Evolutionary conservation across 1,139 yeast species (phyloP), one percentile per base, ranked within the genome.

Genomic region (Lipomyces yarrowii): DNA sequence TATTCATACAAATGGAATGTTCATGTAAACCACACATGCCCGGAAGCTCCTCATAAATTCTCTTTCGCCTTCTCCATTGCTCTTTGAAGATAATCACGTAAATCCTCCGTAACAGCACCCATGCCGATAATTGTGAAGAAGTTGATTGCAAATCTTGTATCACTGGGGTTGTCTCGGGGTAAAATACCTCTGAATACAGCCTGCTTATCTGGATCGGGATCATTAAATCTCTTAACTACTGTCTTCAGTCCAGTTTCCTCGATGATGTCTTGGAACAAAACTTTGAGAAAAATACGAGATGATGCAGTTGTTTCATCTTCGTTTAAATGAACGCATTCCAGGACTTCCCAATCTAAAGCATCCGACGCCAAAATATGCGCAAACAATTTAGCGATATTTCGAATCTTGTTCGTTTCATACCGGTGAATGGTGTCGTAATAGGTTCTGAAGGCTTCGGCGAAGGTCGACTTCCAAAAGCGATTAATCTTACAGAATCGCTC

Each of bases 51-150:
- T 42, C 18, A 42, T 42, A 42, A 5, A 18, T n/a, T 42, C 18
- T 42, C 48, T 42, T 42, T 42, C n/a, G 48, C 48, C 21, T 7
- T 42, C 18, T 42, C 48, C 48, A 42, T 42, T n/a, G 48, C 48
- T 21, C n/a, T 18, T 42, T 42, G 48, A 51, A 65, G 52, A 53
- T 54, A 60, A 33, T 80, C 82, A 77, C 99, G 84, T 96, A 92
- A 89, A 11, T 80, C 84, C 60, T 91, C 97, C 0, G 98, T 93
- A 67, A 94, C 75, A 1, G 84, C 83, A 60, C 98, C 98, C 63
- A 93, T 77, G 0, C 96, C 96, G 71, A 94, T 91, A 1, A 98
- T 97, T 0, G 98, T 93, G 77, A 93, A 94, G 75, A 84, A 94
- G 74, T 94, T 94, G 75, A 93, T 91, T 1, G 96, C 85, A 75